phyloP scores from a whole-genome alignment of 306 rosid species.

The Pueraria montana region DNA sequence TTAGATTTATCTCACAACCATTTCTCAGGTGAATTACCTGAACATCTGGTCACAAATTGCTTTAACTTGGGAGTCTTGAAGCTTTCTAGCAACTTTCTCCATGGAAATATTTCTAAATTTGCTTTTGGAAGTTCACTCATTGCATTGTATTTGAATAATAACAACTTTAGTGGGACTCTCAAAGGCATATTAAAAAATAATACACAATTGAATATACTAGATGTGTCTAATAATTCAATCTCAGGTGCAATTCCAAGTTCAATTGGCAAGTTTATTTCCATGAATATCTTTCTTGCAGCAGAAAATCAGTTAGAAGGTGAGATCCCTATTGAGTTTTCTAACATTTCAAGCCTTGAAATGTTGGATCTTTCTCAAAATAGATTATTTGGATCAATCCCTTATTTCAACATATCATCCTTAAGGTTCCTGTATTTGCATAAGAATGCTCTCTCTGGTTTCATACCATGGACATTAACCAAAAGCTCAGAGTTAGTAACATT shows the following conservation, averaged over 20 bases:
- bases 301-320: too few relatives aligned
- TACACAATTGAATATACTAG: rapidly evolving
- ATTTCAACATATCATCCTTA: neutral
- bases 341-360: neutral
- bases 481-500: neutral
- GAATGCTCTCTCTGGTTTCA: neutral
- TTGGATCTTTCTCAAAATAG: conserved; percentile 31
- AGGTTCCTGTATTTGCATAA: too few relatives aligned
- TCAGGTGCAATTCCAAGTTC: too few relatives aligned
- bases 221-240: conserved; percentile 28
- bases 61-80: rapidly evolving
- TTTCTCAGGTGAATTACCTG: conserved; percentile 27
- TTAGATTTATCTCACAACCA: conserved; percentile 40
- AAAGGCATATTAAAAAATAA: neutral
- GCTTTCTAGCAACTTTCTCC: conserved; percentile 38
- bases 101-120: too few relatives aligned
- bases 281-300: too few relatives aligned
- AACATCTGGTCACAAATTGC: neutral
- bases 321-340: too few relatives aligned
- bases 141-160: too few relatives aligned
- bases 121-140: too few relatives aligned
- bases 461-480: neutral
- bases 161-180: conserved; percentile 13
- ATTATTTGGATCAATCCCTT: neutral
- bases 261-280: too few relatives aligned